Conservation (phyloP, 768 basidiomycete species). For the Mycena vulgaris region DNA sequence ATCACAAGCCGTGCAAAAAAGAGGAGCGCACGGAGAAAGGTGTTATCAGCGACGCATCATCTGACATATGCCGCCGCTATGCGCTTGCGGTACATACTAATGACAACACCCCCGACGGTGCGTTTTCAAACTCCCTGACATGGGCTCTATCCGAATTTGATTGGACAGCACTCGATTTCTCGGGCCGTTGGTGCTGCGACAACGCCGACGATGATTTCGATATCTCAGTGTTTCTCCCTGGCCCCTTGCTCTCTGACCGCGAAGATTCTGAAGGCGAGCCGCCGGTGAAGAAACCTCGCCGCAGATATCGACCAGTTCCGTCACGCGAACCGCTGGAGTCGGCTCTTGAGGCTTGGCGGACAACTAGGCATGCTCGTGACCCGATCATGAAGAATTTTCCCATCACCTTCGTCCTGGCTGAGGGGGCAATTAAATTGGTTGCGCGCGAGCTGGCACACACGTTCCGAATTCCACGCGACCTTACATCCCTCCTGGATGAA, state of each 20-base stretch:
- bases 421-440: neutral
- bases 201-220: too few relatives aligned
- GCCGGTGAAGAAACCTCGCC: too few relatives aligned
- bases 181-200: too few relatives aligned
- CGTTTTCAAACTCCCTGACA: too few relatives aligned
- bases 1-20: neutral
- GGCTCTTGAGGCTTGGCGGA: too few relatives aligned
- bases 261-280: too few relatives aligned
- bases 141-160: neutral
- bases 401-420: neutral
- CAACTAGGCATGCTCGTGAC: neutral
- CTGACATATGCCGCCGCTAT: neutral
- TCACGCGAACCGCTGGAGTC: too few relatives aligned
- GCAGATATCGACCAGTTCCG: too few relatives aligned
- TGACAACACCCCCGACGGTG: too few relatives aligned
- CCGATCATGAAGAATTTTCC: neutral
- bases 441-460: neutral
- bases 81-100: neutral
- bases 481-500: slow-evolving; percentile 1
- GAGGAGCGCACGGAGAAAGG: neutral
- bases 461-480: neutral
- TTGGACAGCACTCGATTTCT: too few relatives aligned
- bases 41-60: neutral
- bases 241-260: too few relatives aligned
- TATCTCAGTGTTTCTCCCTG: too few relatives aligned